A percentile compares a stretch with the other conserved stretches of the same genome.
Evolutionary conservation across 352 stramenopile genomes (phyloP).

Genomic region (Globisporangium polare): DNA sequence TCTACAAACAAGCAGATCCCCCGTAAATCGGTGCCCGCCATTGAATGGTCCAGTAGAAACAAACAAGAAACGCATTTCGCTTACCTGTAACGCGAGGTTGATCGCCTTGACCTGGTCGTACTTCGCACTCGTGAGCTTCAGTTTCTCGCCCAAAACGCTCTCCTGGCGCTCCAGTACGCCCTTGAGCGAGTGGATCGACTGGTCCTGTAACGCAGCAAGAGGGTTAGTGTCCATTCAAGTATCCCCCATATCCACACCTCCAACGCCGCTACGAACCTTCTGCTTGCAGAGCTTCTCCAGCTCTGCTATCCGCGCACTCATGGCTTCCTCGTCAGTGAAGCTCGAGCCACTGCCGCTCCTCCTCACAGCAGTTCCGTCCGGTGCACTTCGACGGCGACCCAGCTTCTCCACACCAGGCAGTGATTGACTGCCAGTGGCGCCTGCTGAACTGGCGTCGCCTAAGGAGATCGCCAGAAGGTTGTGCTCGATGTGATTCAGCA

Average conservation of each 20-base stretch:
- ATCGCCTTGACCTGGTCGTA: slow-evolving; percentile 81
- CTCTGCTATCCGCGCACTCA: slow-evolving; percentile 43
- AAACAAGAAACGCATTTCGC: not conserved
- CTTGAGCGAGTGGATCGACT: slow-evolving; percentile 59
- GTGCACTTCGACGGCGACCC: slow-evolving; percentile 13
- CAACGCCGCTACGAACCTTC: slow-evolving; percentile 33
- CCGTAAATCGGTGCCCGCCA: not conserved
- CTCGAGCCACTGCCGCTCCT: not conserved
- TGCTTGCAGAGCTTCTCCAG: slow-evolving; percentile 72
- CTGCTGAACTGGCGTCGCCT: slow-evolving; percentile 20
- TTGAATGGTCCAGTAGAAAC: not conserved
- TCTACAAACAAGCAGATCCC: slow-evolving; percentile 24
- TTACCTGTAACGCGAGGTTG: slow-evolving; percentile 74
- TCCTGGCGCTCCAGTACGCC: slow-evolving; percentile 69
- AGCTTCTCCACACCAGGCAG: not conserved
- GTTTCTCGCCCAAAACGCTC: slow-evolving; percentile 57
- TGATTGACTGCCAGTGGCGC: not conserved
- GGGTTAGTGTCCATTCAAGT: not conserved
- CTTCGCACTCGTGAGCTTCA: slow-evolving; percentile 62
- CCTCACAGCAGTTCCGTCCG: slow-evolving; percentile 8
- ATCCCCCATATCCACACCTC: not conserved
- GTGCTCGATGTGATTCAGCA: slow-evolving; percentile 45
- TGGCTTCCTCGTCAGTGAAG: slow-evolving; percentile 15
- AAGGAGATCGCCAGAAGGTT: slow-evolving; percentile 31
- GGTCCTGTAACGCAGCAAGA: slow-evolving; percentile 33